A percentile compares a stretch with the other conserved stretches of the same genome.
Evolutionary conservation across 2,329 filamentous ascomycete species (phyloP).

Genomic region (Paraconiothyrium brasiliense): DNA sequence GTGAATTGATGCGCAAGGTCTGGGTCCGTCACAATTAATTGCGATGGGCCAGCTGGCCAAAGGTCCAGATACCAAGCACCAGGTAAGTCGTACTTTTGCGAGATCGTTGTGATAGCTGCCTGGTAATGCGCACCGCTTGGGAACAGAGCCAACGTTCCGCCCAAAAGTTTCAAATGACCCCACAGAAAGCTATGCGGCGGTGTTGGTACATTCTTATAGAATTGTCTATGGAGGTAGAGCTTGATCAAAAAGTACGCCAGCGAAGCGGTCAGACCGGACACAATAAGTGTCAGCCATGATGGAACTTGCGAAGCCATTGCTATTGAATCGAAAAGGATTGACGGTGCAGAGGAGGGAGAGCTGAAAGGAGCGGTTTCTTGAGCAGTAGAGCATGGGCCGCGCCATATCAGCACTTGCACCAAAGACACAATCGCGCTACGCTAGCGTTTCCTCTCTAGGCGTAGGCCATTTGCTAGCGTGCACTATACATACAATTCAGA

Average conservation of each 20-base stretch:
- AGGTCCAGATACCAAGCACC: conserved; percentile 56
- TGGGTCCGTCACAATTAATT: conserved; percentile 49
- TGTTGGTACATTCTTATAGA: conserved; percentile 44
- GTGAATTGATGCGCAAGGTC: conserved; percentile 52
- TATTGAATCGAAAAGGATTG: background rate
- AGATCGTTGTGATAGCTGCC: conserved; percentile 43
- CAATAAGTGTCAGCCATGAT: conserved; percentile 28
- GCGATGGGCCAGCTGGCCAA: conserved; percentile 51
- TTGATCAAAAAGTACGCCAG: conserved; percentile 30
- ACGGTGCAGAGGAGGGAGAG: background rate
- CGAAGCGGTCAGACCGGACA: conserved; percentile 20
- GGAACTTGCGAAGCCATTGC: conserved; percentile 15
- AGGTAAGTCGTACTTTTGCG: conserved; percentile 46
- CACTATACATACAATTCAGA: background rate
- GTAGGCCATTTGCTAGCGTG: background rate
- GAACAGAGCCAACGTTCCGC: conserved; percentile 43
- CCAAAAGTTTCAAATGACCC: conserved; percentile 53
- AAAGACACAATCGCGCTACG: background rate
- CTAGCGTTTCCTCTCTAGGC: background rate
- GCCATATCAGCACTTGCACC: background rate
- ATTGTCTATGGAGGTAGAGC: conserved; percentile 33
- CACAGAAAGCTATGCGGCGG: conserved; percentile 54
- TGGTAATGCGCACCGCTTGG: conserved; percentile 51
- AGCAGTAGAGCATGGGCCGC: background rate
- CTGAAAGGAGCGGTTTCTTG: background rate